Evolutionary conservation across 176 grass and related monocot genomes (phyloP), one percentile per base, ranked within the genome.

Genomic region (Ensete ventricosum): DNA sequence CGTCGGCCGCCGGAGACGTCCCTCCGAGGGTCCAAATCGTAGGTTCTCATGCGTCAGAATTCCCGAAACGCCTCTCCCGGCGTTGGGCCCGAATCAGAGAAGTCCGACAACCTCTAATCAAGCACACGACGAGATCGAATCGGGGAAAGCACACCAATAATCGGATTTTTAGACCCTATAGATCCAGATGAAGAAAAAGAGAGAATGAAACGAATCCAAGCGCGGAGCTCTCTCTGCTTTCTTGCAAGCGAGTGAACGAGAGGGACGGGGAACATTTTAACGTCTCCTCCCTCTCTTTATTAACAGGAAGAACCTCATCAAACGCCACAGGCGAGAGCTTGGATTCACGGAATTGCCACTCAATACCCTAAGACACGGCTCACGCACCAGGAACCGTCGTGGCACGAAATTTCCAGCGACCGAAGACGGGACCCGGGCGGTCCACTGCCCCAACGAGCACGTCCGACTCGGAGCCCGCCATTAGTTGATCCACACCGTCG

Each of bases 21-120:
- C 65, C 69, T 81, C 64, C 55, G 27, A 21, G 60, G 73, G 75
- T 72, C 81, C 50, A 78, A 75, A 43, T 78, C 83, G 65, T 76
- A 66, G 57, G 73, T 55, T 53, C 83, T 78, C 83, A 85, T 85
- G 60, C 60, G 59, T 9, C 48, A 9, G 17, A 34, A 19, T 22
- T 17, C 57, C 48, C 69, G 9, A 14, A 51, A 17, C 34, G 9
- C 19, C 48, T 17, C 69, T 20, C 34, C 24, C 63, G 3, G 63
- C 22, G 12, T 4, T 11, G 63, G n/a, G 63, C 63, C 22, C 22
- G 63, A 25, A 65, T 27, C 63, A 25, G 11, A 65, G 63, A 25
- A 65, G 23, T 11, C 10, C 63, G 6, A 25, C 22, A 8, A 27
- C 63, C 63, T 65, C 63, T 12, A 65, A 65, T 65, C 63, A 3